Conservation (phyloP, 2,329 filamentous ascomycete species). For the Xylariaceae sp. region DNA sequence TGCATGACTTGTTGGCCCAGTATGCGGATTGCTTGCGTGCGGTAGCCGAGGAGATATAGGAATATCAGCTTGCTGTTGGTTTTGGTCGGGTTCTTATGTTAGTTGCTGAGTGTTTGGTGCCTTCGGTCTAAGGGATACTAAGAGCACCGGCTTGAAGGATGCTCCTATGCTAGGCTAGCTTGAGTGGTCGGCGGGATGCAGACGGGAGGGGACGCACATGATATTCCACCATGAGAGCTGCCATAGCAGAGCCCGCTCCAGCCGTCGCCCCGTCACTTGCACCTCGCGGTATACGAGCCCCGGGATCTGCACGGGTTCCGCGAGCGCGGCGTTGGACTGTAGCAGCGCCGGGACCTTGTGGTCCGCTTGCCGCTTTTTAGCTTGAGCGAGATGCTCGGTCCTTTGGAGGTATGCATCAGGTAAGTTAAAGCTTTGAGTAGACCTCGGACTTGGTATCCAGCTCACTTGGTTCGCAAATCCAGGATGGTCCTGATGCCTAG, state of each 20-base stretch:
- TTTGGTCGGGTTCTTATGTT: not conserved
- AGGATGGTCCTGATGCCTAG: conserved; percentile 68
- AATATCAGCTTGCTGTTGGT: conserved; percentile 53
- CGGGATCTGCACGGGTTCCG: conserved; percentile 58
- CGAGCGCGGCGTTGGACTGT: conserved; percentile 48
- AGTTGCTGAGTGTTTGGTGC: not conserved
- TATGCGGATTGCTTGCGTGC: conserved; percentile 64
- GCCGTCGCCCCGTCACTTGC: conserved; percentile 68
- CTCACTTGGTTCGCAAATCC: conserved; percentile 72
- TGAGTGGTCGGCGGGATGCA: not conserved
- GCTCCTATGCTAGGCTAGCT: not conserved
- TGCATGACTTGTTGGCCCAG: conserved; percentile 68
- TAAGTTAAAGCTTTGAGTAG: not conserved
- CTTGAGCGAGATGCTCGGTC: conserved; percentile 68
- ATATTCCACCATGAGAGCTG: conserved; percentile 65
- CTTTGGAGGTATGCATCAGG: conserved; percentile 36
- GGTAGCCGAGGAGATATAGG: conserved; percentile 58
- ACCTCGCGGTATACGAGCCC: conserved; percentile 62
- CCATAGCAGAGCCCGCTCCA: conserved; percentile 64
- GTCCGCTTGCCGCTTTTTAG: conserved; percentile 54
- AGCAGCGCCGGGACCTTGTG: conserved; percentile 41
- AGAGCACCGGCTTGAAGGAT: not conserved
- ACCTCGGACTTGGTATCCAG: not conserved
- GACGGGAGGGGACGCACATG: conserved; percentile 42
- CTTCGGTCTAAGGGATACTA: not conserved